phyloP scores from a whole-genome alignment of 2,329 filamentous ascomycete genomes.

The Penicillium sp. region DNA sequence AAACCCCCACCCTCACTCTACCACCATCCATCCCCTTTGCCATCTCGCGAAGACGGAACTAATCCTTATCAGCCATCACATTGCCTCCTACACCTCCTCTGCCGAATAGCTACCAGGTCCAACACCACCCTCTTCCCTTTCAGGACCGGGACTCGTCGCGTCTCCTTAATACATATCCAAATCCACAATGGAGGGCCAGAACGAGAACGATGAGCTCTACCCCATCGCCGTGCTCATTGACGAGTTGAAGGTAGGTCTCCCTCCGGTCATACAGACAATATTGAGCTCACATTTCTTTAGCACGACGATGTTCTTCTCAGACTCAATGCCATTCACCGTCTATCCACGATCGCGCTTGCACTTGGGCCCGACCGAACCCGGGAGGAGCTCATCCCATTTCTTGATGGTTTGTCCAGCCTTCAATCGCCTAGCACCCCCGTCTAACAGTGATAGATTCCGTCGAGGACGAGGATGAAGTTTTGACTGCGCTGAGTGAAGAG shows the following conservation, averaged over 20 bases:
- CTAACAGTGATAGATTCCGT: slow-evolving; percentile 73
- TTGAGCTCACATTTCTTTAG: slow-evolving; percentile 51
- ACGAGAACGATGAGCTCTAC: slow-evolving; percentile 97
- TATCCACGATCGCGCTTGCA: slow-evolving; percentile 96
- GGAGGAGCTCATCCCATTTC: slow-evolving; percentile 97
- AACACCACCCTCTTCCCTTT: slow-evolving; percentile 25
- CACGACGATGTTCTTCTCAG: slow-evolving; percentile 98
- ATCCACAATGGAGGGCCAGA: slow-evolving; percentile 82
- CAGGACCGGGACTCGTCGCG: slow-evolving; percentile 35
- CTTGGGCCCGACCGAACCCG: slow-evolving; percentile 93
- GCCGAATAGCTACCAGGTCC: slow-evolving; percentile 11
- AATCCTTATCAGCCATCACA: slow-evolving; percentile 12
- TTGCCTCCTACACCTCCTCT: slow-evolving; percentile 4
- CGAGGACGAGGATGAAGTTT: slow-evolving; percentile 97
- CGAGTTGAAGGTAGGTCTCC: slow-evolving; percentile 79
- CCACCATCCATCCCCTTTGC: slow-evolving; percentile 29
- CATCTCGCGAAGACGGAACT: slow-evolving; percentile 24
- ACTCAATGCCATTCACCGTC: slow-evolving; percentile 95
- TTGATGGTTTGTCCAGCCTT: slow-evolving; percentile 75
- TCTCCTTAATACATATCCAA: slow-evolving; percentile 26
- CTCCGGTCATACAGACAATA: slow-evolving; percentile 5
- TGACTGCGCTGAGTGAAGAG: slow-evolving; percentile 95
- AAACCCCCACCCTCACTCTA: slow-evolving; percentile 37
- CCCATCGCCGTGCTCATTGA: slow-evolving; percentile 99
- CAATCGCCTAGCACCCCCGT: slow-evolving; percentile 15